phyloP scores from a whole-genome alignment of 129 eudicot species.

The Ambrosia trifida region DNA sequence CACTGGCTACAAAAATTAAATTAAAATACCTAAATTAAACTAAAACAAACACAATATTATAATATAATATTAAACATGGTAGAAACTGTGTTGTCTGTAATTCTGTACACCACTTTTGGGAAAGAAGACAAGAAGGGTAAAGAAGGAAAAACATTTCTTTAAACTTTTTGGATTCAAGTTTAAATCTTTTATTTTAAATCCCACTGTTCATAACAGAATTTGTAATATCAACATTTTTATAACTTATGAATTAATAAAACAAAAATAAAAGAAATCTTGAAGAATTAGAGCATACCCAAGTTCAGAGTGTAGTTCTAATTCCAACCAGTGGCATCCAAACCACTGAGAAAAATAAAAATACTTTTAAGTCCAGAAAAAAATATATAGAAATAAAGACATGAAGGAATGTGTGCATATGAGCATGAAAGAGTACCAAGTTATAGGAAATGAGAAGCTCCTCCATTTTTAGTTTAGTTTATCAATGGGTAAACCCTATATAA shows the following conservation, averaged over 20 bases:
- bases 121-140: neutral
- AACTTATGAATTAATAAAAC: neutral
- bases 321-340: neutral
- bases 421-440: neutral
- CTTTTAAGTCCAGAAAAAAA: neutral
- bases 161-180: neutral
- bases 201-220: neutral
- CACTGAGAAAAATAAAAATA: neutral
- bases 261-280: neutral
- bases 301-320: neutral
- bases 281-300: slow-evolving; percentile 2
- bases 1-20: no score
- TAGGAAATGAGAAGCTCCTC: neutral
- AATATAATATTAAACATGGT: neutral
- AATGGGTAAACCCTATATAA: no score
- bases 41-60: neutral
- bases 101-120: neutral
- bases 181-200: neutral
- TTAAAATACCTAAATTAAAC: no score
- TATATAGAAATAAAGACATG: no score
- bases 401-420: no score
- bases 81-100: neutral
- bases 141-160: neutral
- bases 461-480: no score
- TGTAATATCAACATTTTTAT: neutral